Evolutionary conservation across 1,284 basidiomycete genomes (phyloP).

Genomic region (Cryptococcus sp.): DNA sequence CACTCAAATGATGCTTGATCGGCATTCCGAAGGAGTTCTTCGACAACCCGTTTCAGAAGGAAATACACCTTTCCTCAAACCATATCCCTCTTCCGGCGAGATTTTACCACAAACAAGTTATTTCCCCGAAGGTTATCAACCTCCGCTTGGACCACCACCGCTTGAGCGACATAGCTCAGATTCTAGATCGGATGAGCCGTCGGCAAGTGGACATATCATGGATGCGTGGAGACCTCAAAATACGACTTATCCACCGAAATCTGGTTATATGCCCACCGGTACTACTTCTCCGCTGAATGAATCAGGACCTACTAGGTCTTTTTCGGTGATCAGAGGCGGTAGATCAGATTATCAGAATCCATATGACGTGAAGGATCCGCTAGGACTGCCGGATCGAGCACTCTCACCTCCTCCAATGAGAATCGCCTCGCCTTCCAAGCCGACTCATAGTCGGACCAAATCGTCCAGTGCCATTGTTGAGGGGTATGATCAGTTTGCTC

Average conservation of each 20-base stretch:
- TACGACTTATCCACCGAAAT: conserved; percentile 16
- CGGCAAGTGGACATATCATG: conserved; percentile 28
- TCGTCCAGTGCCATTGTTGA: conserved; percentile 32
- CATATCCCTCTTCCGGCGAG: conserved; percentile 6
- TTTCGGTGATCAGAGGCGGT: conserved; percentile 43
- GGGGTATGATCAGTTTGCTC: conserved; percentile 4
- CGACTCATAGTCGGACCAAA: conserved; percentile 21
- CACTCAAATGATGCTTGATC: conserved; percentile 48
- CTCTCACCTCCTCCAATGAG: conserved; percentile 17
- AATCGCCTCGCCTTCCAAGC: conserved; percentile 16
- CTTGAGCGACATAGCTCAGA: conserved; percentile 26
- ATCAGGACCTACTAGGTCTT: conserved; percentile 23
- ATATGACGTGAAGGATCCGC: conserved; percentile 11
- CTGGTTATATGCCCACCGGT: conserved; percentile 16
- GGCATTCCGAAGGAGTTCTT: conserved; percentile 39
- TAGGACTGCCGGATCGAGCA: not conserved
- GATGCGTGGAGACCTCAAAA: conserved; percentile 30
- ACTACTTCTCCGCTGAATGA: conserved; percentile 13
- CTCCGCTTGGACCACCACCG: conserved; percentile 28
- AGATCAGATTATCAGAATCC: conserved; percentile 31
- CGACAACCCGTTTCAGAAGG: conserved; percentile 18
- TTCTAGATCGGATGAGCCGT: conserved; percentile 20
- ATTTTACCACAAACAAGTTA: conserved; percentile 9
- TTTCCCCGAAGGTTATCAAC: conserved; percentile 6
- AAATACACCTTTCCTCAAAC: conserved; percentile 15